Evolutionary conservation across 768 basidiomycete species (phyloP).

Genomic region (Leccinum disarticulatum): DNA sequence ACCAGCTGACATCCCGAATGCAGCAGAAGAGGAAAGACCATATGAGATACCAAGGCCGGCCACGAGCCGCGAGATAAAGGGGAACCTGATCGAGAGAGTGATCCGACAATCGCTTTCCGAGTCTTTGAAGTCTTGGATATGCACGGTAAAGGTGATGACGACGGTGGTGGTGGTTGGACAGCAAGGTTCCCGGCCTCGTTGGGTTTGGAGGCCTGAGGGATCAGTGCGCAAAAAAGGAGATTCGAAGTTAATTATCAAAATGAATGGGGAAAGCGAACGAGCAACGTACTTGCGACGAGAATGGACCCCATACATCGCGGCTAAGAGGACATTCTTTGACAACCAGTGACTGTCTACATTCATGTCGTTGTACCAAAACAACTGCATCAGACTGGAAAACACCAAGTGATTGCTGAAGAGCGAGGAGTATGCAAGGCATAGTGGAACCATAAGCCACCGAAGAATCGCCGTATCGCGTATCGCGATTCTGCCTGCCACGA

Average conservation of each 20-base stretch:
- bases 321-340: conserved; percentile 40
- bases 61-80: conserved; percentile 35
- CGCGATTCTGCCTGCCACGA: conserved; percentile 44
- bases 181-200: conserved; percentile 33
- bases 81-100: conserved; percentile 47
- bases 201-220: conserved; percentile 9
- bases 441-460: conserved; percentile 35
- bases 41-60: conserved; percentile 31
- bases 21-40: conserved; percentile 39
- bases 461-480: conserved; percentile 33
- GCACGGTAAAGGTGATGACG: conserved; percentile 45
- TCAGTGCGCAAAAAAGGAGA: neutral
- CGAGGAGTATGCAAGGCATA: conserved; percentile 37
- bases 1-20: conserved; percentile 37
- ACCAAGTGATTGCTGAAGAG: conserved; percentile 33
- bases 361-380: conserved; percentile 41
- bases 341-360: conserved; percentile 39
- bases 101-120: conserved; percentile 38
- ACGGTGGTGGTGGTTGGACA: conserved; percentile 14
- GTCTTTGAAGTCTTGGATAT: conserved; percentile 52
- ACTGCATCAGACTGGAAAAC: conserved; percentile 35
- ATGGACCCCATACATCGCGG: conserved; percentile 36
- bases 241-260: neutral
- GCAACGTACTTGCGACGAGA: conserved; percentile 35
- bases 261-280: neutral